Conservation (phyloP, 2,329 filamentous ascomycete species). For the Penicillium rolfsii region DNA sequence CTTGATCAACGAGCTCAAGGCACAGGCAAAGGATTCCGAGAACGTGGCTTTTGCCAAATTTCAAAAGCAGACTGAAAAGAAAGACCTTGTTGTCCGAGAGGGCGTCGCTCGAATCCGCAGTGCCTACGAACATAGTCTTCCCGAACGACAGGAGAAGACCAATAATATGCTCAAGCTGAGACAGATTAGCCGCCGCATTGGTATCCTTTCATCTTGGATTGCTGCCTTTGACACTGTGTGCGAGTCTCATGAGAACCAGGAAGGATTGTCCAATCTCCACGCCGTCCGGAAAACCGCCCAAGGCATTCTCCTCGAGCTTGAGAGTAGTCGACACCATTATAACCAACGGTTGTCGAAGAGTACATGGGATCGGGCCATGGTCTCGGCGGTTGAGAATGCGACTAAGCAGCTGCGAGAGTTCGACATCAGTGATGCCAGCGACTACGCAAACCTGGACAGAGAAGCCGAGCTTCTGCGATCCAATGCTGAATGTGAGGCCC, state of each 20-base stretch:
- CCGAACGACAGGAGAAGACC: constrained; percentile 78
- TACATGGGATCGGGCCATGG: constrained; percentile 85
- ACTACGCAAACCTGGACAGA: constrained; percentile 71
- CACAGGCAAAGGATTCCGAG: constrained; percentile 88
- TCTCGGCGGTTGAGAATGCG: constrained; percentile 84
- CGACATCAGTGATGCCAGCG: constrained; percentile 67
- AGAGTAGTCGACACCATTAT: constrained; percentile 86
- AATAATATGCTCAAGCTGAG: constrained; percentile 79
- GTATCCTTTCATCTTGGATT: constrained; percentile 87
- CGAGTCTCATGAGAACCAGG: constrained; percentile 69
- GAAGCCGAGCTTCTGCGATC: constrained; percentile 86
- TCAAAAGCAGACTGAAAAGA: constrained; percentile 85
- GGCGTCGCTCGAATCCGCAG: constrained; percentile 76
- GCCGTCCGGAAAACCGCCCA: constrained; percentile 85
- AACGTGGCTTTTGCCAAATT: constrained; percentile 82
- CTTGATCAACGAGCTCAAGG: constrained; percentile 93
- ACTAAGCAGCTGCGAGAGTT: constrained; percentile 74
- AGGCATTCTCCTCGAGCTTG: constrained; percentile 85
- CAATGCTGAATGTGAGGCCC: constrained; percentile 78
- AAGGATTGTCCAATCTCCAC: constrained; percentile 66
- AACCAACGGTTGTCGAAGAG: constrained; percentile 79
- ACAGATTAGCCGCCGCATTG: constrained; percentile 81
- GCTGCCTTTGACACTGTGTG: constrained; percentile 85
- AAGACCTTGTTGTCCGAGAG: constrained; percentile 73
- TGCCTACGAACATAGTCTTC: constrained; percentile 78